phyloP scores from a whole-genome alignment of 1,284 basidiomycete species.

The Tilletia indica region DNA sequence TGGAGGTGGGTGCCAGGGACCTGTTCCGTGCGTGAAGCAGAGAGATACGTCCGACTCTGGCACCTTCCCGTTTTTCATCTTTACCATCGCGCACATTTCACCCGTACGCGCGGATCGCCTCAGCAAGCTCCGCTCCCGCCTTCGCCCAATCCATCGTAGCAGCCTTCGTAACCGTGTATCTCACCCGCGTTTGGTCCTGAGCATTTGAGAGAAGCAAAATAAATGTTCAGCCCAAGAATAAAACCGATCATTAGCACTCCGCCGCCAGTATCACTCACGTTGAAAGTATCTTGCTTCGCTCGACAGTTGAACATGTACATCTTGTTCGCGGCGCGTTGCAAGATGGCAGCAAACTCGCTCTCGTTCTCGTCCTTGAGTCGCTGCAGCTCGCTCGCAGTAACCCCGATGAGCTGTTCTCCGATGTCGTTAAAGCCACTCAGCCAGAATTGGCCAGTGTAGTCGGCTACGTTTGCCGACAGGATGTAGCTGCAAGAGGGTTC shows the following conservation, averaged over 20 bases:
- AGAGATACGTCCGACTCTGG: no score
- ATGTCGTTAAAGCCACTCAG: conserved; percentile 93
- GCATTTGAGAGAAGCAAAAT: background rate
- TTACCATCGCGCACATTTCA: background rate
- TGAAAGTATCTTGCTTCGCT: conserved; percentile 65
- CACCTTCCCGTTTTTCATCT: no score
- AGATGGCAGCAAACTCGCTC: conserved; percentile 64
- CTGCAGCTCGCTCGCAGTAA: conserved; percentile 76
- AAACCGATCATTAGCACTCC: no score
- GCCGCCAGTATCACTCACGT: conserved; percentile 26
- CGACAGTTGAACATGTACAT: conserved; percentile 81
- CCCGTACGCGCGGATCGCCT: conserved; percentile 31
- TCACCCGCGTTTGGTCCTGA: conserved; percentile 42
- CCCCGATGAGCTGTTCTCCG: conserved; percentile 70
- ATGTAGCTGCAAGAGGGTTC: conserved; percentile 90
- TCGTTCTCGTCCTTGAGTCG: conserved; percentile 72
- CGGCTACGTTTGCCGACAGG: conserved; percentile 80
- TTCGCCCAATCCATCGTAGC: conserved; percentile 45
- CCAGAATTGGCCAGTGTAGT: conserved; percentile 86
- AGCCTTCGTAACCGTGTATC: conserved; percentile 48
- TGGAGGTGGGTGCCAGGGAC: no score
- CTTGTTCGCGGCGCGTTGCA: conserved; percentile 69
- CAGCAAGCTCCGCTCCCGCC: conserved; percentile 45
- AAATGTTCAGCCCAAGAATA: background rate
- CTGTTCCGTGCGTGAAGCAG: no score